These are phyloP conservation scores for Emydomyces testavorans DNA, from an alignment of 2,329 filamentous ascomycete genomes.

Conservation along the genomic window DNA sequence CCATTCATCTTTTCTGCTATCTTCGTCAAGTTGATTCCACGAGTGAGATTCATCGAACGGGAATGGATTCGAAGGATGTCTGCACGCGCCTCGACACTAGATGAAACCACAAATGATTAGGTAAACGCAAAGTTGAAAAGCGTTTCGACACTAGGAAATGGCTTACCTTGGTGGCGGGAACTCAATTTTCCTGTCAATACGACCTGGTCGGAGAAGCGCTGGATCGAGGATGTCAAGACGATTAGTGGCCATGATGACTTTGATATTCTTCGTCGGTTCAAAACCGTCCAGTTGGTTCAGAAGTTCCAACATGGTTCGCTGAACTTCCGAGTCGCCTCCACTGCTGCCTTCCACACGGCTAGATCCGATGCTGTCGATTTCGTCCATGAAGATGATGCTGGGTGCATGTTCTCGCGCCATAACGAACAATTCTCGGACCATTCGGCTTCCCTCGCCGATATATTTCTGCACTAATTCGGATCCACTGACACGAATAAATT, in stretches of 20 bases:
- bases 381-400: constrained; percentile 99
- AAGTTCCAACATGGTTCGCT: constrained; percentile 95
- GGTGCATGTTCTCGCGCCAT: constrained; percentile 98
- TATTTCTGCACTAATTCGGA: constrained; percentile 98
- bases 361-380: constrained; percentile 97
- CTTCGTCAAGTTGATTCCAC: constrained; percentile 95
- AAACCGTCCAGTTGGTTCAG: constrained; percentile 98
- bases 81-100: constrained; percentile 74
- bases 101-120: constrained; percentile 15
- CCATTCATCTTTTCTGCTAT: constrained; percentile 99
- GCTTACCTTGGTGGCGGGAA: constrained; percentile 78
- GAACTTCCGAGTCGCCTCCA: constrained; percentile 92
- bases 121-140: background rate
- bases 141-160: constrained; percentile 1
- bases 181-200: constrained; percentile 97
- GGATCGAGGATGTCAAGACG: constrained; percentile 94
- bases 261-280: constrained; percentile 99
- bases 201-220: constrained; percentile 83
- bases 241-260: constrained; percentile 99
- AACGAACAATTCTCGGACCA: constrained; percentile 97
- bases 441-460: constrained; percentile 93
- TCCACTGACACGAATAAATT: constrained; percentile 94
- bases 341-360: constrained; percentile 92
- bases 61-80: constrained; percentile 97
- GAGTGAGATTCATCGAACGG: constrained; percentile 94